Evolutionary conservation across 2,329 filamentous ascomycete species (phyloP).

Genomic region (Calonectria ilicicola): DNA sequence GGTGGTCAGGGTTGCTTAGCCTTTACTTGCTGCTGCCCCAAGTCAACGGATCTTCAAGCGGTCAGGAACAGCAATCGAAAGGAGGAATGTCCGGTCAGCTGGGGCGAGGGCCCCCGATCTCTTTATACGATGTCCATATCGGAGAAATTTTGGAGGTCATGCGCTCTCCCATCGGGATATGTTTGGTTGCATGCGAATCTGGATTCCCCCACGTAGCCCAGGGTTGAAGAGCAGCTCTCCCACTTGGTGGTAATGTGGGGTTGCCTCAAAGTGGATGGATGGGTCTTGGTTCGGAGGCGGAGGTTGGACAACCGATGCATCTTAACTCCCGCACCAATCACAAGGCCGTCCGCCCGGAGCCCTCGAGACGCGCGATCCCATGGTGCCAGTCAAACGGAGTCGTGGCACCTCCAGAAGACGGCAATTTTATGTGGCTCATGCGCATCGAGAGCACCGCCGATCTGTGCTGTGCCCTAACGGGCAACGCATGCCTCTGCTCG

Average conservation of each 20-base stretch:
- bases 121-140: conserved; percentile 38
- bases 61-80: conserved; percentile 26
- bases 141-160: conserved; percentile 44
- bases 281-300: conserved; percentile 36
- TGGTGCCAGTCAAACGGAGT: conserved; percentile 32
- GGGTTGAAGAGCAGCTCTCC: conserved; percentile 33
- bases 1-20: conserved; percentile 24
- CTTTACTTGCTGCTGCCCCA: conserved; percentile 18
- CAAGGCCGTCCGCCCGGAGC: conserved; percentile 23
- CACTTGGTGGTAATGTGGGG: conserved; percentile 43
- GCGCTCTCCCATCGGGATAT: conserved; percentile 43
- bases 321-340: conserved; percentile 48
- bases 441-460: conserved; percentile 24
- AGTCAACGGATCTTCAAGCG: conserved; percentile 16
- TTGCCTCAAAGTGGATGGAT: conserved; percentile 33
- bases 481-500: neutral
- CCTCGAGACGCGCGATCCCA: conserved; percentile 40
- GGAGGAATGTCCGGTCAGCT: conserved; percentile 22
- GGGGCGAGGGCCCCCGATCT: conserved; percentile 33
- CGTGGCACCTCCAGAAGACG: conserved; percentile 35
- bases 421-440: conserved; percentile 31
- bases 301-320: conserved; percentile 40
- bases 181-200: conserved; percentile 43
- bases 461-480: conserved; percentile 23
- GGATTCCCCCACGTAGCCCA: conserved; percentile 43